Base-by-base conservation (phyloP, 768 basidiomycete genomes). In the Amanita inopinata region DNA sequence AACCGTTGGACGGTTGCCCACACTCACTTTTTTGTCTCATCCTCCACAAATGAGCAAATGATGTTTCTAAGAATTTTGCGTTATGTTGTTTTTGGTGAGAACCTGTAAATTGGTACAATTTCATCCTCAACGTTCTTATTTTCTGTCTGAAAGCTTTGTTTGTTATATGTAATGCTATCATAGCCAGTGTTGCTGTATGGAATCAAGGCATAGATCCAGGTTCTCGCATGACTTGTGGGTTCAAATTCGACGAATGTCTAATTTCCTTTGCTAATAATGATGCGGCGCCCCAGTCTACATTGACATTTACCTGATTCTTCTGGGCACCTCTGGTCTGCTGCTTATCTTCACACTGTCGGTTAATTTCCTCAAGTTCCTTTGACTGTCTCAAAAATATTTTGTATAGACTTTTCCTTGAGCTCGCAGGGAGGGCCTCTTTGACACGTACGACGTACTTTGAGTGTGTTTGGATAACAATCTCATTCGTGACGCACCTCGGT, bases 391-490 rank as follows among this genome's bases (percentile, higher is more conserved):
- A 9, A 40, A 45, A 40, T 22, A 41, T 42, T 43, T 34, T 50
- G 18, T 30, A 19, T 42, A 76, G 73, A 54, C 68, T 73, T 33
- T 79, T 80, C 48, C 56, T 75, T 28, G 82, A 85, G 56, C 56
- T 84, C 25, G 52, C 72, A 17, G 66, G 68, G 14, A 66, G 61
- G 46, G 61, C 71, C 55, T 58, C 73, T 5, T 55, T 80, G 33
- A 67, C 76, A 15, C 70, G 71, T 17, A 70, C 67, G n/a, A 74
- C 85, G 11, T 83, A 80, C 79, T 80, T 85, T 49, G 84, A 87
- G 54, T 73, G 71, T 49, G 35, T 58, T 17, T 86, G 82, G 83
- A 60, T 78, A 25, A 61, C 63, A 1, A 12, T 78, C 4, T 77
- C 79, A 50, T 78, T 74, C 55, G 31, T 71, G 9, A 57, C 84